Conservation (phyloP, 805 yeast species). For the Priceomyces fermenticarens region DNA sequence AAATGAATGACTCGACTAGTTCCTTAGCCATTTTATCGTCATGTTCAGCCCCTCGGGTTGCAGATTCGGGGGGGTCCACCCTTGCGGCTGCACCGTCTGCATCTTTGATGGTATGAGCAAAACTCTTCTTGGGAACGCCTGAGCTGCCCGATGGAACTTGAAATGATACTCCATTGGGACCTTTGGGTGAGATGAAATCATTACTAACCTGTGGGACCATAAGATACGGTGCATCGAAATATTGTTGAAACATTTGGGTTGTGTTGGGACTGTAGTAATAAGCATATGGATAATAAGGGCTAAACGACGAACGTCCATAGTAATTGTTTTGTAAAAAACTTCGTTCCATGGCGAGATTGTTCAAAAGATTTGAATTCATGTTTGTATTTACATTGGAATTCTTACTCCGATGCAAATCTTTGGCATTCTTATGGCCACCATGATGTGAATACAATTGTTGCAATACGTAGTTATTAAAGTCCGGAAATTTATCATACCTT, state of each 20-base stretch:
- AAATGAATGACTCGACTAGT: constrained; percentile 22
- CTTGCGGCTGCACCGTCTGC: constrained; percentile 7
- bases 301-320: constrained; percentile 15
- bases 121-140: background rate
- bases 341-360: constrained; percentile 29
- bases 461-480: constrained; percentile 26
- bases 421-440: background rate
- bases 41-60: constrained; percentile 5
- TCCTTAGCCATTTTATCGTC: constrained; percentile 30
- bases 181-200: background rate
- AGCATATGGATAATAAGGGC: constrained; percentile 8
- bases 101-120: constrained; percentile 1
- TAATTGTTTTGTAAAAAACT: constrained; percentile 20
- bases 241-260: background rate
- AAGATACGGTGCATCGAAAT: background rate
- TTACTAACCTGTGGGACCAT: background rate
- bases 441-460: constrained; percentile 19
- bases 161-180: background rate
- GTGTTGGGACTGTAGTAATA: constrained; percentile 6
- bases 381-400: background rate
- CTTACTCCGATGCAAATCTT: background rate
- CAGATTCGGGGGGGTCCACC: background rate
- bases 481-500: constrained; percentile 55
- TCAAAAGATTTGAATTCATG: constrained; percentile 8
- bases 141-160: background rate